Evolutionary conservation across 768 basidiomycete species (phyloP).

Genomic region (Suillus americanus): DNA sequence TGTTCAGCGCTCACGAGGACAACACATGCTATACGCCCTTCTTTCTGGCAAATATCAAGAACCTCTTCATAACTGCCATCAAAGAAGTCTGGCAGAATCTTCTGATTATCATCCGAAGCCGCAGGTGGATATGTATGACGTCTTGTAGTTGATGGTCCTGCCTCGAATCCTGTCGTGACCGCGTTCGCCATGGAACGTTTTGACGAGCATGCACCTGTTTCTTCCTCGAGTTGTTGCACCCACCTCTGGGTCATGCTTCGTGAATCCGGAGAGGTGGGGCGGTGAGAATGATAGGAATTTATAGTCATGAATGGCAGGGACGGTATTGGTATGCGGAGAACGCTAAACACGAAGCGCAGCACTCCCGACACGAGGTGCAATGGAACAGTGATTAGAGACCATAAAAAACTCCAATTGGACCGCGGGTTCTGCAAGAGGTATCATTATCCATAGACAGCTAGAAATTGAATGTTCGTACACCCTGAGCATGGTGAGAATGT

Average conservation of each 20-base stretch:
- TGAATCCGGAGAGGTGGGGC: constrained; percentile 37
- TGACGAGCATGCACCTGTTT: constrained; percentile 72
- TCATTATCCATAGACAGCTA: constrained; percentile 14
- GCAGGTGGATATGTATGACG: constrained; percentile 27
- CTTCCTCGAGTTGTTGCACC: constrained; percentile 80
- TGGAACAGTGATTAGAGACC: constrained; percentile 56
- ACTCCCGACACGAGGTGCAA: constrained; percentile 57
- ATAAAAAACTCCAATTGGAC: constrained; percentile 37
- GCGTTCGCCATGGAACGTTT: constrained; percentile 39
- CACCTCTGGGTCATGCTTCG: constrained; percentile 69
- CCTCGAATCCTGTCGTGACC: constrained; percentile 38
- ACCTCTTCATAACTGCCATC: constrained; percentile 81
- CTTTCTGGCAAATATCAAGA: constrained; percentile 65
- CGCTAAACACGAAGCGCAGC: constrained; percentile 63
- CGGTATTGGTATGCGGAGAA: constrained; percentile 69
- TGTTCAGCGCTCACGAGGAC: constrained; percentile 88
- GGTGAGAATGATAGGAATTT: constrained; percentile 44
- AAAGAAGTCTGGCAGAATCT: constrained; percentile 77
- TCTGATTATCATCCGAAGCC: constrained; percentile 35
- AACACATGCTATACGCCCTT: constrained; percentile 74
- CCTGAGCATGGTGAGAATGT: constrained; percentile 14
- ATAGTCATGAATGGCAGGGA: constrained; percentile 50
- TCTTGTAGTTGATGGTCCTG: constrained; percentile 45
- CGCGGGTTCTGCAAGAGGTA: constrained; percentile 12
- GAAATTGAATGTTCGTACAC: constrained; percentile 13